These are phyloP conservation scores for Boletus patriciae DNA, from an alignment of 768 basidiomycete species.

Conservation along the genomic window DNA sequence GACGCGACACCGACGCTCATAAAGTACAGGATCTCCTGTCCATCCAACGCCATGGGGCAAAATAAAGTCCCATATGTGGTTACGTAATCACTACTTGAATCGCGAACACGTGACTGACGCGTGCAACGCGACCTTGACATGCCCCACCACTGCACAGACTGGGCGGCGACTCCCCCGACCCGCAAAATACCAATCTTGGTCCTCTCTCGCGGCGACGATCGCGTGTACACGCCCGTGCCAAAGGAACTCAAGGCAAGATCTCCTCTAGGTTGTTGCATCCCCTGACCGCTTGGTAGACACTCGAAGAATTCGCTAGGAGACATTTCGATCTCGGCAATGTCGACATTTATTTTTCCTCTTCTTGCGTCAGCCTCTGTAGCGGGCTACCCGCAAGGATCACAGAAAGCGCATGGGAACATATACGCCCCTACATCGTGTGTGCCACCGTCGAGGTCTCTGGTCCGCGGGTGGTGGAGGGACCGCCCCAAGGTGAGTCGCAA, in stretches of 20 bases:
- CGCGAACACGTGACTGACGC: constrained; percentile 14
- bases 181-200: constrained; percentile 23
- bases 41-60: constrained; percentile 14
- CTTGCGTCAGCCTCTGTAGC: constrained; percentile 23
- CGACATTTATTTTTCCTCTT: constrained; percentile 14
- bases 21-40: constrained; percentile 23
- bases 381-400: constrained; percentile 26
- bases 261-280: not conserved
- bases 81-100: constrained; percentile 9
- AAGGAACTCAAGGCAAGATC: constrained; percentile 14
- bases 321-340: constrained; percentile 24
- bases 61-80: not conserved
- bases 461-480: not conserved
- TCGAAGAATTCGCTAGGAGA: constrained; percentile 15
- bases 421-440: constrained; percentile 26
- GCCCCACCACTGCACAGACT: constrained; percentile 30
- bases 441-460: constrained; percentile 11
- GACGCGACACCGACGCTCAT: constrained; percentile 29
- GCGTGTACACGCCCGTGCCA: constrained; percentile 22
- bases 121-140: constrained; percentile 9
- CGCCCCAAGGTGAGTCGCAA: not conserved
- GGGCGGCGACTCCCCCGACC: constrained; percentile 18
- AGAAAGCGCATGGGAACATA: constrained; percentile 14
- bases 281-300: constrained; percentile 4
- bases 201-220: constrained; percentile 15